Evolutionary conservation across 2,329 filamentous ascomycete genomes (phyloP), one percentile per base, ranked within the genome.

Genomic region (Sporothrix pallida): DNA sequence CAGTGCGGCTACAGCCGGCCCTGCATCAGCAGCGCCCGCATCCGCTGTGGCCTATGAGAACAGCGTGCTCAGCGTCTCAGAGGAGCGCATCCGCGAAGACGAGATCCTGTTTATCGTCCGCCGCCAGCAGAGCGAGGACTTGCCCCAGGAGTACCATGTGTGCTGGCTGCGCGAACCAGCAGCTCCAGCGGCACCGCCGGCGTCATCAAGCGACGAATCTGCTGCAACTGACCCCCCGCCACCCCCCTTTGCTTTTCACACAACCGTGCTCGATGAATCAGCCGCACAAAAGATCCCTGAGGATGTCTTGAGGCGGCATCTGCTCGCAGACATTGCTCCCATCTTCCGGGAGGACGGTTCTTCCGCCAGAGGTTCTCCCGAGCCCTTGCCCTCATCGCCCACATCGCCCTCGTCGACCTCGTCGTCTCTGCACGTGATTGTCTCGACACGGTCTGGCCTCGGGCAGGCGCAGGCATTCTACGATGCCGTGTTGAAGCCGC

Each of bases 401-500:
- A 37, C 31, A 37, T 5, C 31, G 31, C 31, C 31, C 1, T 58
- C 71, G 12, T 75, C 71, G 37, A 78, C 77, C 13, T 75, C 80
- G 26, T 79, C 77, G n/a, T 75, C 81, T 13, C 80, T 91, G n/a
- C 86, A 93, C 77, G 84, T 94, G 20, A 80, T 95, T 26, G 85
- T 94, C 20, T 94, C 92, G 0, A 90, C 87, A 0, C 83, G 84
- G 23, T 93, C 92, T 0, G 92, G 92, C 15, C 87, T 86, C 0
- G 86, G 88, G 0, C 83, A 84, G 15, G 90, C 91, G 0, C 79
- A 83, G 44, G 76, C 78, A 1, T 89, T 92, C 76, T 93, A 87
- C 81, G 79, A 87, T 1, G 75, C 81, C 3, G 84, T 89, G 0
- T 78, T 94, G 17, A 81, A 82, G 71, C 90, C 89, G 1, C 79